Percentiles rank a stretch among this genome's conserved stretches.
These are phyloP conservation scores for Phytophthora fragariae DNA, from an alignment of 352 stramenopile species.

Conservation along the genomic window DNA sequence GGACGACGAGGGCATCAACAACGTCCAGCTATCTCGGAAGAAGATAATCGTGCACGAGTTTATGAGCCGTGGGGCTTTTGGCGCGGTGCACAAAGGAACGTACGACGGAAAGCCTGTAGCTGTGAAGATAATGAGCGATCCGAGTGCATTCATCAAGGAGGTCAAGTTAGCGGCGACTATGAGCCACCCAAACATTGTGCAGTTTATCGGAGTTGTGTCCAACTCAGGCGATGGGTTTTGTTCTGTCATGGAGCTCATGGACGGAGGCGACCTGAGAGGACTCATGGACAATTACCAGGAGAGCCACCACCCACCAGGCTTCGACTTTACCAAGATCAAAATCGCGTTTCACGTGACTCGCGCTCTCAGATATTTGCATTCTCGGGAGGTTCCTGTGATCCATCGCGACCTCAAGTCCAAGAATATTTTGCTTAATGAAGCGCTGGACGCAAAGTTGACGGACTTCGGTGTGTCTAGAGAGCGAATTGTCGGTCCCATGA, in stretches of 20 bases:
- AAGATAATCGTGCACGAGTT: slow-evolving; percentile 35
- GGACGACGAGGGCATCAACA: slow-evolving; percentile 33
- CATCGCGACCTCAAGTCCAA: slow-evolving; percentile 46
- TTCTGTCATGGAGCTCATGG: slow-evolving; percentile 42
- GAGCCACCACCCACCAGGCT: slow-evolving; percentile 17
- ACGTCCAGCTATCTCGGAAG: slow-evolving; percentile 38
- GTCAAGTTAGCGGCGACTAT: slow-evolving; percentile 31
- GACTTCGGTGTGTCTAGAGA: slow-evolving; percentile 67
- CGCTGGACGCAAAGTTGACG: slow-evolving; percentile 63
- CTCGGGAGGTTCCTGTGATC: slow-evolving; percentile 41
- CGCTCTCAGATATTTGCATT: slow-evolving; percentile 56
- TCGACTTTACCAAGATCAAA: slow-evolving; percentile 31
- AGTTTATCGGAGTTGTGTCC: slow-evolving; percentile 52
- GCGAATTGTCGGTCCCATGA: slow-evolving; percentile 41
- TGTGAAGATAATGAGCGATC: slow-evolving; percentile 47
- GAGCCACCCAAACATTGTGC: slow-evolving; percentile 41
- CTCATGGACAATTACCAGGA: slow-evolving; percentile 44
- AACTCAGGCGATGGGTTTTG: slow-evolving; percentile 42
- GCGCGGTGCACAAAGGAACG: slow-evolving; percentile 44
- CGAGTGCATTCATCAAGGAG: slow-evolving; percentile 46
- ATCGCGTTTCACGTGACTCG: slow-evolving; percentile 46
- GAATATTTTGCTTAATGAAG: slow-evolving; percentile 45
- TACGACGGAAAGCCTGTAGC: slow-evolving; percentile 40
- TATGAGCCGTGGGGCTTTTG: slow-evolving; percentile 48
- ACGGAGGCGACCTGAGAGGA: slow-evolving; percentile 42